Base-by-base conservation (phyloP, 257 asterid species). In the Ligustrum vulgare region DNA sequence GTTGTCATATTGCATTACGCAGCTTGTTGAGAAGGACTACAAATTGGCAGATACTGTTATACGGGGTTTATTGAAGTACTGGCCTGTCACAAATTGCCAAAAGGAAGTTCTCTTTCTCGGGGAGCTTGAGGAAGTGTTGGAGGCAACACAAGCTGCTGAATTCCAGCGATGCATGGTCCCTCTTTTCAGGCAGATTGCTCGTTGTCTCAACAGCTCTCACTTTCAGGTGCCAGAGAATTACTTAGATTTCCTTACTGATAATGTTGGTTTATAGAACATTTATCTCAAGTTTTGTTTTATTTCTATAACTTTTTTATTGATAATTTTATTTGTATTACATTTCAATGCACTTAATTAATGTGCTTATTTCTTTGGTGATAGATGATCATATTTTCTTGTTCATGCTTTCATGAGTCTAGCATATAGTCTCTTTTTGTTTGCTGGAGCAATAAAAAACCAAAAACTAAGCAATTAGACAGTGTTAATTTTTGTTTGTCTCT, bases 141-240 rank as follows among this genome's bases (percentile, higher is more conserved):
- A 73, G 62, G 77, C 70, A 28, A 73, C 77, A 28, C 77, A 73
- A 66, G 41, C 77, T n/a, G 71, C 77, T 2, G 77, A 73, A 32
- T 73, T 73, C 34, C 77, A 73, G 56, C 77, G 77, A 11, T 73
- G 77, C 58, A 63, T 62, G 71, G 77, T 73, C 34, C 77, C 77
- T 39, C 71, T 73, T 18, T 73, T 73, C 37, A 36, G 43, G 68
- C 77, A 73, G 31, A 73, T 73, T 18, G 71, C 70, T 3, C 77
- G 77, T 47, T 60, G 71, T 43, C 77, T 73, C 41, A 16, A 65
- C 13, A 73, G 70, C 58, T 73, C 77, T 60, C 71, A 62, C 70
- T 73, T 73, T 36, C 77, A 73, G 77, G 77, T 73, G 4, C 49
- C 32, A 20, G 31, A 34, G 15, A 13, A 60, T 69, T 69, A 49